Evolutionary conservation across 352 stramenopile species (phyloP).

Genomic region (Phytophthora gonapodyides): DNA sequence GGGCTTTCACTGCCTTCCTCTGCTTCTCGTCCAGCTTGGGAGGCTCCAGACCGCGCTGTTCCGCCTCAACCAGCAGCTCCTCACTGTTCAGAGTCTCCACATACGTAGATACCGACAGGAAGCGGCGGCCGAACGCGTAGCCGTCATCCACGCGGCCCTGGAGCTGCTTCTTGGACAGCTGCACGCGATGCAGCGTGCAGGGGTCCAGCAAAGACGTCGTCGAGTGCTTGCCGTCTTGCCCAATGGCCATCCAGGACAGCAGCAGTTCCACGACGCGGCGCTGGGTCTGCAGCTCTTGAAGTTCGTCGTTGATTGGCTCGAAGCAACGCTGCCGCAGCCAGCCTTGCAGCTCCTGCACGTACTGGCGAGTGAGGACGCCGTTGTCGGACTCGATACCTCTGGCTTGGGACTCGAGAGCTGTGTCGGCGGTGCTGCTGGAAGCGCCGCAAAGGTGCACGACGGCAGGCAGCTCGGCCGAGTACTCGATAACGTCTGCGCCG

Average conservation of each 20-base stretch:
- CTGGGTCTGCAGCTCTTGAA: slow-evolving; percentile 45
- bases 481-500: slow-evolving; percentile 66
- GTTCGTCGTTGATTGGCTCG: slow-evolving; percentile 32
- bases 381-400: no score
- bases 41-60: slow-evolving; percentile 31
- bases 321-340: slow-evolving; percentile 43
- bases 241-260: slow-evolving; percentile 27
- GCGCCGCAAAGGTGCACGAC: slow-evolving; percentile 40
- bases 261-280: slow-evolving; percentile 52
- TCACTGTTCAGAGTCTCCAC: slow-evolving; percentile 51
- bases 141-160: slow-evolving; percentile 48
- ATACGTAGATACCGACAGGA: slow-evolving; percentile 58
- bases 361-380: slow-evolving; percentile 11
- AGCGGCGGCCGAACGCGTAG: slow-evolving; percentile 71
- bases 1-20: slow-evolving; percentile 45
- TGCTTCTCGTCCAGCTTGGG: slow-evolving; percentile 42
- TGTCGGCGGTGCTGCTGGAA: not conserved
- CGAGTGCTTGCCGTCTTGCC: not conserved
- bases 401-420: slow-evolving; percentile 13
- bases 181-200: slow-evolving; percentile 24
- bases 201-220: slow-evolving; percentile 13
- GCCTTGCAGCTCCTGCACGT: slow-evolving; percentile 43
- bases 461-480: slow-evolving; percentile 45
- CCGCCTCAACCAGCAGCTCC: slow-evolving; percentile 45
- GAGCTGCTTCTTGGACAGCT: slow-evolving; percentile 52